A percentile compares a stretch with the other conserved stretches of the same genome.
Evolutionary conservation across 768 basidiomycete genomes (phyloP).

Genomic region (Lactifluus volemus): DNA sequence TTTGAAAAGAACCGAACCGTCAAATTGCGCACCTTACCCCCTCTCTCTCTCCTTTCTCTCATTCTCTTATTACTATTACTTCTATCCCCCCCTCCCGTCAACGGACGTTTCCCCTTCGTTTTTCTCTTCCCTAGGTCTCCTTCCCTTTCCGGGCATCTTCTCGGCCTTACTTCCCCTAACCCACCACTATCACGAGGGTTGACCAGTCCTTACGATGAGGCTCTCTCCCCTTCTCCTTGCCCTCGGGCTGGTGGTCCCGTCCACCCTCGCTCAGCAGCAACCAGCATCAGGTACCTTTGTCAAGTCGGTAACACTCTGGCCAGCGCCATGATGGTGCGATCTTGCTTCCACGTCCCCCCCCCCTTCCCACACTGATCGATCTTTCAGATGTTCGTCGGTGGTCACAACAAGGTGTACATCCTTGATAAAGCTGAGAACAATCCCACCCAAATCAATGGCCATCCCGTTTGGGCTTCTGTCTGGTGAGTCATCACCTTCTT

Average conservation of each 20-base stretch:
- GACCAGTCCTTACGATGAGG: not conserved
- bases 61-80: not conserved
- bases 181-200: not conserved
- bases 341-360: too few species aligned
- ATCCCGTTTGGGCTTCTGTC: not conserved
- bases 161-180: too few species aligned
- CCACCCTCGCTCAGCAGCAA: not conserved
- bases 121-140: not conserved
- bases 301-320: not conserved
- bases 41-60: not conserved
- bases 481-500: not conserved
- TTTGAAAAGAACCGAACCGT: not conserved
- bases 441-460: not conserved
- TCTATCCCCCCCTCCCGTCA: not conserved
- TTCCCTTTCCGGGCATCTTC: not conserved
- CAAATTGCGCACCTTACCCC: not conserved
- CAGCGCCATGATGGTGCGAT: not conserved
- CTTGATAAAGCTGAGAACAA: conserved; percentile 3
- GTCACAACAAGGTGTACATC: conserved; percentile 4
- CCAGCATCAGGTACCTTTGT: not conserved
- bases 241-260: not conserved
- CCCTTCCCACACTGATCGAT: not conserved
- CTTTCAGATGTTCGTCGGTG: not conserved
- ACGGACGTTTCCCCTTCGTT: not conserved
- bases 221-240: not conserved